Percentiles rank a stretch among this genome's conserved stretches.
Evolutionary conservation across 2,329 filamentous ascomycete species (phyloP).

Genomic region (Furcasterigmium sp.): DNA sequence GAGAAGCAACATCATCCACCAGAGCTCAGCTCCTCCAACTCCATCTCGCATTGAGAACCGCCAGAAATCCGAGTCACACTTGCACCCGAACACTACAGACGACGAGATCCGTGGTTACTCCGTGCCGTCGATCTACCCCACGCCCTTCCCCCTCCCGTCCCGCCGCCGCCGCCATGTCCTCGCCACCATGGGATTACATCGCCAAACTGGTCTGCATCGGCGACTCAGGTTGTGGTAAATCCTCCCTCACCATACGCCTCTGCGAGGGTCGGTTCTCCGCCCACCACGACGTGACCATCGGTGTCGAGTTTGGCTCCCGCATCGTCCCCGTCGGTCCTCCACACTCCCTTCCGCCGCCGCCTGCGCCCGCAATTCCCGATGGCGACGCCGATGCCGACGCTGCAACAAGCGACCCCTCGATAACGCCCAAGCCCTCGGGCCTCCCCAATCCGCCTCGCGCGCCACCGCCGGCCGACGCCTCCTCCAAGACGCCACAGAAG

Average conservation of each 20-base stretch:
- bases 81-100: too few relatives aligned
- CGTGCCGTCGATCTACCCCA: too few relatives aligned
- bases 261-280: conserved; percentile 94
- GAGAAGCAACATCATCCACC: too few relatives aligned
- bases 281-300: conserved; percentile 95
- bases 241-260: conserved; percentile 85
- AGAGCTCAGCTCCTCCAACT: too few relatives aligned
- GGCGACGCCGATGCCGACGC: conserved; percentile 7
- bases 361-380: conserved; percentile 15
- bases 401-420: conserved; percentile 4
- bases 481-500: conserved; percentile 42
- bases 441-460: conserved; percentile 47
- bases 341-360: conserved; percentile 44
- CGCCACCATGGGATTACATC: conserved; percentile 92
- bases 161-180: conserved; percentile 38
- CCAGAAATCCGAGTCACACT: too few relatives aligned
- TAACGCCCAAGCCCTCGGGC: conserved; percentile 28
- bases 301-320: conserved; percentile 90
- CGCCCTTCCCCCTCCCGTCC: neutral
- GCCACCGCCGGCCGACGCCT: conserved; percentile 15
- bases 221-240: conserved; percentile 95
- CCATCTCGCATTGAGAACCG: too few relatives aligned
- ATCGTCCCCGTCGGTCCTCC: conserved; percentile 88
- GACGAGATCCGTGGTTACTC: too few relatives aligned
- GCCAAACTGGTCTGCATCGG: conserved; percentile 98